Conservation (phyloP, 768 basidiomycete genomes). For the Collybiopsis luxurians region DNA sequence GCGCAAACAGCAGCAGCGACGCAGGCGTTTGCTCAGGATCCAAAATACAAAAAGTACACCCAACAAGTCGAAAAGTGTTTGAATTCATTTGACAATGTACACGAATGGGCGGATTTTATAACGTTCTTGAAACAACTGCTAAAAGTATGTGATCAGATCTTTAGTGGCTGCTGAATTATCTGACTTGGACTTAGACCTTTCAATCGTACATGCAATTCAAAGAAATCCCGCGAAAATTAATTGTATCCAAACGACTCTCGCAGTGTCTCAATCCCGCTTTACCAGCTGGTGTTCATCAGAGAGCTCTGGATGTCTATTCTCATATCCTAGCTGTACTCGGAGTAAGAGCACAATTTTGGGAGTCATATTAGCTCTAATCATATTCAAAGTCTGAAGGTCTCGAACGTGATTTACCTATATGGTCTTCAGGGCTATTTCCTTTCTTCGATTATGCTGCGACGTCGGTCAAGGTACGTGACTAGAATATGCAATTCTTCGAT, state of each 20-base stretch:
- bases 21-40: constrained; percentile 69
- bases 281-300: constrained; percentile 95
- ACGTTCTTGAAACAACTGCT: constrained; percentile 92
- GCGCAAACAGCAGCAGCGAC: constrained; percentile 41
- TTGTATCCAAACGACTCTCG: constrained; percentile 91
- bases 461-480: constrained; percentile 76
- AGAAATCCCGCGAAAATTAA: constrained; percentile 92
- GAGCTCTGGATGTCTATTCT: constrained; percentile 91
- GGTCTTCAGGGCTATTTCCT: constrained; percentile 96
- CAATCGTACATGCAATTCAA: constrained; percentile 94
- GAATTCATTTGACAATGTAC: constrained; percentile 90
- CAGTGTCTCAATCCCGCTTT: constrained; percentile 98
- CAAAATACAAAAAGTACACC: constrained; percentile 92
- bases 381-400: constrained; percentile 75
- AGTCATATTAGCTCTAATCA: constrained; percentile 1
- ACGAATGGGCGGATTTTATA: constrained; percentile 99
- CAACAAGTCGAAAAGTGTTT: constrained; percentile 92
- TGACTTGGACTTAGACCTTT: constrained; percentile 60
- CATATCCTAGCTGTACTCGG: constrained; percentile 91
- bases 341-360: constrained; percentile 43
- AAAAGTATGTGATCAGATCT: constrained; percentile 53
- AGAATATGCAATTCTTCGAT: not conserved
- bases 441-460: constrained; percentile 99
- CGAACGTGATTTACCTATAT: constrained; percentile 80
- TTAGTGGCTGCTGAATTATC: constrained; percentile 1